Evolutionary conservation across 108 stramenopile genomes (phyloP).

Genomic region (Discostella stelligeroides): DNA sequence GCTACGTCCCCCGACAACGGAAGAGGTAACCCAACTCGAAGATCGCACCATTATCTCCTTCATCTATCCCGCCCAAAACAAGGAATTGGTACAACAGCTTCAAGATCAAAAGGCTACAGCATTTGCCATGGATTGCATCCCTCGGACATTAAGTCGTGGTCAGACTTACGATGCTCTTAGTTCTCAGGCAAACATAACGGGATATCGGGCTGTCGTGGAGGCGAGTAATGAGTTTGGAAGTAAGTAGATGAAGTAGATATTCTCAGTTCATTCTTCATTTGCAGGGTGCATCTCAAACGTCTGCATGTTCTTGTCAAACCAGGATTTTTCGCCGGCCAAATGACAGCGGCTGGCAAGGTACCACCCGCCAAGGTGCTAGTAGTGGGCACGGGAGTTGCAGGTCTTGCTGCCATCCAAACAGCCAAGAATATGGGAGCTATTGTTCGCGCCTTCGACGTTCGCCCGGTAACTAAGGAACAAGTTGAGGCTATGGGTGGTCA

Average conservation of each 20-base stretch:
- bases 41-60: slow-evolving; percentile 88
- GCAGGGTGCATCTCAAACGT: not conserved
- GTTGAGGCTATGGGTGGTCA: slow-evolving; percentile 98
- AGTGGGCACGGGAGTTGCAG: slow-evolving; percentile 96
- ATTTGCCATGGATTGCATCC: slow-evolving; percentile 97
- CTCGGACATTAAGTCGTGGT: slow-evolving; percentile 93
- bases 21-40: slow-evolving; percentile 80
- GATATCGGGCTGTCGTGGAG: slow-evolving; percentile 98
- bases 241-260: slow-evolving; percentile 19
- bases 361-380: slow-evolving; percentile 99
- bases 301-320: not conserved
- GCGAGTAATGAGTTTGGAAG: slow-evolving; percentile 94
- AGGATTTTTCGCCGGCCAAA: slow-evolving; percentile 92
- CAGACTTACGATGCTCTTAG: slow-evolving; percentile 97
- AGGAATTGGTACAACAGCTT: slow-evolving; percentile 87
- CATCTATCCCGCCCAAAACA: slow-evolving; percentile 92
- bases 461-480: slow-evolving; percentile 99
- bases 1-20: slow-evolving; percentile 89
- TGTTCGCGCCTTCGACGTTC: slow-evolving; percentile 98
- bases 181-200: slow-evolving; percentile 98
- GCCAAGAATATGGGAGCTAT: slow-evolving; percentile 99
- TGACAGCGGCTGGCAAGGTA: slow-evolving; percentile 86
- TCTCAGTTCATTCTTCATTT: not conserved
- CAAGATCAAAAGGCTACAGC: slow-evolving; percentile 92
- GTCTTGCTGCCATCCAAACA: slow-evolving; percentile 95